A percentile compares a stretch with the other conserved stretches of the same genome.
phyloP scores from a whole-genome alignment of 2,329 filamentous ascomycete genomes.

The Onygenales sp. region DNA sequence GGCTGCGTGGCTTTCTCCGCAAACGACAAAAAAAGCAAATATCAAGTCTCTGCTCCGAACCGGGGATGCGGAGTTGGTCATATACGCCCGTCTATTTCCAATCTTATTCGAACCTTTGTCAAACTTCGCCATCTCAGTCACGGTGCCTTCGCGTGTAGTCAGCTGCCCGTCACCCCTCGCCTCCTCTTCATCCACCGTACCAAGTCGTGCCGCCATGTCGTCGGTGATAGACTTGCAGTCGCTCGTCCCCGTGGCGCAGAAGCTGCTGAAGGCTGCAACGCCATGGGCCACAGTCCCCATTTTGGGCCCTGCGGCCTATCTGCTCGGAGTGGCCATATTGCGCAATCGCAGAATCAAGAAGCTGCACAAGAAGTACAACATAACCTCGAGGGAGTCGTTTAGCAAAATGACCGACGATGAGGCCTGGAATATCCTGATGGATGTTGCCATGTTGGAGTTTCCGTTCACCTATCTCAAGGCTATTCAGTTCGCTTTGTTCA shows the following conservation, averaged over 20 bases:
- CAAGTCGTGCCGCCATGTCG: not conserved
- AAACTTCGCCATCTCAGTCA: too few relatives aligned
- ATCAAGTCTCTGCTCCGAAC: too few relatives aligned
- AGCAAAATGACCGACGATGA: slow-evolving; percentile 46
- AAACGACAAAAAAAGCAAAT: too few relatives aligned
- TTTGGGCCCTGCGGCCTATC: slow-evolving; percentile 16
- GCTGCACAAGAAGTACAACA: slow-evolving; percentile 34
- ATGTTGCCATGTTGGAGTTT: slow-evolving; percentile 44
- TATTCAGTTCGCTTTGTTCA: slow-evolving; percentile 51
- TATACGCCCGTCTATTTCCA: too few relatives aligned
- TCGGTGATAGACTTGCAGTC: not conserved
- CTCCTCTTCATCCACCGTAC: not conserved
- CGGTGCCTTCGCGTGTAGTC: too few relatives aligned
- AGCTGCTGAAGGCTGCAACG: not conserved
- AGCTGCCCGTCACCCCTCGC: not conserved
- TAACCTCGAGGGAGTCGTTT: slow-evolving; percentile 36
- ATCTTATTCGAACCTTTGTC: too few relatives aligned
- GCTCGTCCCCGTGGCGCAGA: not conserved
- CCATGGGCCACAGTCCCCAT: slow-evolving; percentile 1
- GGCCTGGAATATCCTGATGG: slow-evolving; percentile 41
- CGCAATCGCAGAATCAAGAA: slow-evolving; percentile 30
- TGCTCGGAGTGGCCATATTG: slow-evolving; percentile 24
- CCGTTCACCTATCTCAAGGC: slow-evolving; percentile 43
- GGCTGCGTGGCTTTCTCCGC: too few relatives aligned
- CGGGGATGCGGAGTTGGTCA: too few relatives aligned